phyloP scores from a whole-genome alignment of 2,329 filamentous ascomycete species.

The Fusarium sp. region DNA sequence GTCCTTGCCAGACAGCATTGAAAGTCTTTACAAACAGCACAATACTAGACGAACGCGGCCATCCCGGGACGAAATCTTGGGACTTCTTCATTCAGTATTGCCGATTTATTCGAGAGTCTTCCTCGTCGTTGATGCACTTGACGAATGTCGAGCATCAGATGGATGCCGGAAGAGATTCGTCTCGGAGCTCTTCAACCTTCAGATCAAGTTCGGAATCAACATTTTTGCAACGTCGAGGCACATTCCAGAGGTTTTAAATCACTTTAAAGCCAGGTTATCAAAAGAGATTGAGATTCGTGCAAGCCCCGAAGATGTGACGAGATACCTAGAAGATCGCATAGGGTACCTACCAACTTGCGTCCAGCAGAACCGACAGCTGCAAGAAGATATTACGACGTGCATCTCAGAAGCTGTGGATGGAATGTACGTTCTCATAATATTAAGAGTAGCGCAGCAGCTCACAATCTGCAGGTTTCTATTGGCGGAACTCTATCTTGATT shows the following conservation, averaged over 20 bases:
- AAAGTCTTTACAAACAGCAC: background rate
- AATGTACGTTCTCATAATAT: slow-evolving; percentile 27
- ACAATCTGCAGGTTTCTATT: slow-evolving; percentile 27
- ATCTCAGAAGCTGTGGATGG: slow-evolving; percentile 33
- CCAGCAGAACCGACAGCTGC: background rate
- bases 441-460: background rate
- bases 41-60: background rate
- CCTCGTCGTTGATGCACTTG: slow-evolving; percentile 3
- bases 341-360: background rate
- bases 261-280: background rate
- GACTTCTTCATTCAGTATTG: background rate
- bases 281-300: slow-evolving; percentile 39
- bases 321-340: slow-evolving; percentile 24
- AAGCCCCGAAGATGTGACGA: slow-evolving; percentile 19
- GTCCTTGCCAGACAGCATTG: background rate
- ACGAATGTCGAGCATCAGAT: background rate
- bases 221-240: slow-evolving; percentile 45
- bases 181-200: background rate
- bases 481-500: slow-evolving; percentile 28
- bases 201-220: background rate
- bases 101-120: background rate
- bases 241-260: slow-evolving; percentile 33
- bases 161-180: slow-evolving; percentile 3
- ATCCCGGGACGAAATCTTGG: background rate
- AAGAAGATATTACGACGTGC: slow-evolving; percentile 18